A percentile compares a stretch with the other conserved stretches of the same genome.
Evolutionary conservation across 1,284 basidiomycete species (phyloP).

Genomic region (Trichosporon sp.): DNA sequence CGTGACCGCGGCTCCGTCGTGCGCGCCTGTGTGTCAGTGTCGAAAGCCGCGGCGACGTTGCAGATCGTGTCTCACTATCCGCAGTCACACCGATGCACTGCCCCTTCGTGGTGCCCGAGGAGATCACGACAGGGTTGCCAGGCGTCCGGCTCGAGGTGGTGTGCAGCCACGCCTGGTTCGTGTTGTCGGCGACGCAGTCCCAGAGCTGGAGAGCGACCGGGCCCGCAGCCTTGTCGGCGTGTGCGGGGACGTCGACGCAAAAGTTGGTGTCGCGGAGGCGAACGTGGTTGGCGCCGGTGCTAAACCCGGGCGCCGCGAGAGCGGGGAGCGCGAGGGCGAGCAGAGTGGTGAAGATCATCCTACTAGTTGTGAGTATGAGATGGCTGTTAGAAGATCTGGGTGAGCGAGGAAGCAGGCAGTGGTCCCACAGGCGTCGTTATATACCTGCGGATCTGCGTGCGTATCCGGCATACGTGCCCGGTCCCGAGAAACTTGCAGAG

Average conservation of each 20-base stretch:
- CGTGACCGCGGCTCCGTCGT: neutral
- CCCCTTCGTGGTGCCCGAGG: neutral
- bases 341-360: neutral
- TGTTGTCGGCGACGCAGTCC: neutral
- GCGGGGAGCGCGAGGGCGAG: neutral
- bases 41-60: too few species aligned
- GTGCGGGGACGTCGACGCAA: neutral
- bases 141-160: neutral
- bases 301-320: neutral
- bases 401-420: too few species aligned
- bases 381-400: neutral
- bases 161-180: neutral
- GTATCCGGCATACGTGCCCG: neutral
- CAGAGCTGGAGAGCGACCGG: neutral
- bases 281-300: neutral
- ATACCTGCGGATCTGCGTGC: neutral
- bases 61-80: neutral
- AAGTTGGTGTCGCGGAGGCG: neutral
- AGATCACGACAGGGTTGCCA: neutral
- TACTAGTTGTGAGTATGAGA: neutral
- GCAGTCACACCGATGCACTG: neutral
- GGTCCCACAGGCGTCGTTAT: neutral
- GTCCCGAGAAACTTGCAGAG: neutral
- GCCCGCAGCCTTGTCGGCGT: neutral
- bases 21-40: neutral